Conservation (phyloP, 1,139 yeast genomes). For the Entelexis paramagnoliae region DNA sequence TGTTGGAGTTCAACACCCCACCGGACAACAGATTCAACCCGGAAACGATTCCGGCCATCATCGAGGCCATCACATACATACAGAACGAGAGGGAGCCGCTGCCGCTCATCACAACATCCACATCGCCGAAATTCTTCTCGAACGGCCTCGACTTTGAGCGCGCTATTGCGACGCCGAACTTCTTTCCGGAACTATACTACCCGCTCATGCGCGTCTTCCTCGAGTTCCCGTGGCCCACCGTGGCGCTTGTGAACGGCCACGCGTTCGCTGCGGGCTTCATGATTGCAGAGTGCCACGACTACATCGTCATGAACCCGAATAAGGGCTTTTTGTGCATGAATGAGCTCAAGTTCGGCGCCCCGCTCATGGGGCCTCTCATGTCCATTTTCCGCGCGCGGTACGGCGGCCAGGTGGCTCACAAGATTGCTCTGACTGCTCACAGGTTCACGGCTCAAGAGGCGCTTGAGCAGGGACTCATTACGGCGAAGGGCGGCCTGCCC, state of each 20-base stretch:
- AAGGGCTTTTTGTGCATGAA: constrained; percentile 35
- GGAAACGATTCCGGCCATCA: constrained; percentile 28
- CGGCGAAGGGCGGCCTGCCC: constrained; percentile 29
- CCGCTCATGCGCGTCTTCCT: constrained; percentile 30
- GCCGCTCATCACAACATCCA: constrained; percentile 34
- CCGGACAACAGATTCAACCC: constrained; percentile 34
- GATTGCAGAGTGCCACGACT: constrained; percentile 34
- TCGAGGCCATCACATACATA: constrained; percentile 30
- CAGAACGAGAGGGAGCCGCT: constrained; percentile 26
- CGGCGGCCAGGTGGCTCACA: constrained; percentile 28
- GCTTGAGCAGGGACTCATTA: constrained; percentile 28
- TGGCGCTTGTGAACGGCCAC: constrained; percentile 35
- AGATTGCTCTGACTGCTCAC: constrained; percentile 30
- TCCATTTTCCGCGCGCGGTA: constrained; percentile 30
- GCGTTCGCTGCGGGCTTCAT: constrained; percentile 37
- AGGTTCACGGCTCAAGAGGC: constrained; percentile 32
- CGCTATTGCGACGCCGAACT: constrained; percentile 30
- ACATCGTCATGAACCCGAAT: constrained; percentile 33
- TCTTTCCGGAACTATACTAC: constrained; percentile 30
- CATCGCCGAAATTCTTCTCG: constrained; percentile 32
- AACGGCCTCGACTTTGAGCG: constrained; percentile 35
- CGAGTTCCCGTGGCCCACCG: constrained; percentile 35
- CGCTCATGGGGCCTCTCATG: constrained; percentile 31
- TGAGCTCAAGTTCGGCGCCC: constrained; percentile 35
- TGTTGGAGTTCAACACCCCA: constrained; percentile 28